Base-by-base conservation (phyloP, 768 basidiomycete species). In the Trametes meyenii region DNA sequence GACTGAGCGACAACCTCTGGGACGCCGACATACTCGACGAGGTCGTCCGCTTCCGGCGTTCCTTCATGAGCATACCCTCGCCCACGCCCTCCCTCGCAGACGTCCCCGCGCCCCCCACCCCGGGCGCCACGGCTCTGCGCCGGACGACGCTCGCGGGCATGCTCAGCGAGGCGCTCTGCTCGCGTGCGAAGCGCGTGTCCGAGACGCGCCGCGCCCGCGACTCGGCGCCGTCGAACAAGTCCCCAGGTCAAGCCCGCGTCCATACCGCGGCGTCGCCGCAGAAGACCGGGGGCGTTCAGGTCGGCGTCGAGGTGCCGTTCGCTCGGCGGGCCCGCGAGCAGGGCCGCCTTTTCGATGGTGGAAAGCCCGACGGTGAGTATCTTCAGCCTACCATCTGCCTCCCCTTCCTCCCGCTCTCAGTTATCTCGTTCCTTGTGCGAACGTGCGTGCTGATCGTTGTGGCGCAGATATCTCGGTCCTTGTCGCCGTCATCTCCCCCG, bases 1-100 rank as follows among this genome's bases (percentile, higher is more conserved):
- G 92, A 1, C 76, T 95, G 51, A 85, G 86, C 63, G 93, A 95
- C 73, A 95, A 95, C 68, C 76, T 94, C 23, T 94, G 93, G 89
- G 92, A 94, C 67, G 87, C 88, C 67, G 92, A 95, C 61, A 84
- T 95, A 17, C 74, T 94, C 16, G 93, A 95, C 62, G 93, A 94
- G 71, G 87, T 92, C 23, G 73, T 80, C 16, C 77, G 86, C 39
- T 86, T 90, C 72, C 79, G 80, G 54, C 70, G 67, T 44, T 73
- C 75, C 17, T 78, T 77, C 69, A 64, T 64, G 54, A 29, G 24
- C 36, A 11, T 49, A 1, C 24, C 49, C 2, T 1, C 26, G 14
- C 10, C 48, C 19, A 19, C 35, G 19, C n/a, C 19, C 44, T 39
- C 46, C 19, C 56, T 70, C 53, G 24, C 62, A 36, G 42, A 52